Conservation (phyloP, 805 yeast genomes). For the Ogataea sp. region DNA sequence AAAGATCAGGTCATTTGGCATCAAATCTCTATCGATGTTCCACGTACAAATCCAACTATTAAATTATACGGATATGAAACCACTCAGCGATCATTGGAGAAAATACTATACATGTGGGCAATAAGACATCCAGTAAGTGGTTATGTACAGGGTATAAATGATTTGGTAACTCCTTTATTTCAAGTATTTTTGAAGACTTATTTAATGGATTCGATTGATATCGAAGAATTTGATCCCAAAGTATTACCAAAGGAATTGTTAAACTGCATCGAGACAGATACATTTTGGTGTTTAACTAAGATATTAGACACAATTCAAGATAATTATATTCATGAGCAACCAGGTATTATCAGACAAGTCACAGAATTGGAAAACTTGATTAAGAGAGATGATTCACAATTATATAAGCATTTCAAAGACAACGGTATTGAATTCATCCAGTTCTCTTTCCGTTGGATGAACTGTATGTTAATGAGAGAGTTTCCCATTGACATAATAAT, state of each 20-base stretch:
- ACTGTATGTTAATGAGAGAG: conserved; percentile 93
- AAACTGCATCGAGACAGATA: conserved; percentile 82
- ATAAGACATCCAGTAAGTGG: conserved; percentile 97
- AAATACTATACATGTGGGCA: conserved; percentile 87
- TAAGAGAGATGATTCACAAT: conserved; percentile 65
- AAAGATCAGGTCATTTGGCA: conserved; percentile 84
- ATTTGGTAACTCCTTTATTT: conserved; percentile 85
- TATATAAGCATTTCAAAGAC: conserved; percentile 63
- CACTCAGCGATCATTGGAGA: conserved; percentile 74
- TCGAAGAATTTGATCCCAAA: conserved; percentile 57
- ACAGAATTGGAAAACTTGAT: conserved; percentile 70
- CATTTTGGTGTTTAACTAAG: conserved; percentile 93
- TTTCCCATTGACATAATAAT: conserved; percentile 68
- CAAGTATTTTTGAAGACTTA: conserved; percentile 77
- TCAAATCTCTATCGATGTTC: conserved; percentile 91
- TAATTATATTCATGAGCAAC: conserved; percentile 96
- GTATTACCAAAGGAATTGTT: conserved; percentile 51
- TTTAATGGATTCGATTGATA: conserved; percentile 33
- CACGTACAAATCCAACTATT: conserved; percentile 85
- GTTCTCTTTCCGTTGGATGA: conserved; percentile 98
- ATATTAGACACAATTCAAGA: conserved; percentile 92
- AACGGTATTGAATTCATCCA: conserved; percentile 94
- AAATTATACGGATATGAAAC: conserved; percentile 58
- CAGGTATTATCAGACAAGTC: conserved; percentile 92
- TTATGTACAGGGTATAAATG: conserved; percentile 96